These are phyloP conservation scores for Linderina pennispora DNA, from an alignment of 192 early-diverging fungal species.

Conservation along the genomic window DNA sequence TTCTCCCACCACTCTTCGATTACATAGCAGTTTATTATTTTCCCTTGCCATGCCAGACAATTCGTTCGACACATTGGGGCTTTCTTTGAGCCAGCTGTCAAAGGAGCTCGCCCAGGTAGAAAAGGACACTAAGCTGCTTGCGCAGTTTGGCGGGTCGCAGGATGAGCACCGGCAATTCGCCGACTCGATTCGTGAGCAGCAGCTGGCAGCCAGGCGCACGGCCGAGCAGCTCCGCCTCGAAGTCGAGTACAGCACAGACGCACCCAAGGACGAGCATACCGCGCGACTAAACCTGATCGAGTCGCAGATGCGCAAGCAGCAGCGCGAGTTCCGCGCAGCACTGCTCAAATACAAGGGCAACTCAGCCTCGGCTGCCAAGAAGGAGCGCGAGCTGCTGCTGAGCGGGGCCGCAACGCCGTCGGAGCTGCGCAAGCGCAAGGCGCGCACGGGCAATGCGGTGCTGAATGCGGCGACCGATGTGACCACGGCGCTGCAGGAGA, in stretches of 20 bases:
- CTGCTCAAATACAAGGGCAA: constrained; percentile 28
- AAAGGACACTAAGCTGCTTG: constrained; percentile 16
- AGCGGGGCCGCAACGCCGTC: constrained; percentile 36
- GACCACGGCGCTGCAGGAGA: constrained; percentile 39
- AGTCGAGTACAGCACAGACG: neutral
- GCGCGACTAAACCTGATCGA: neutral
- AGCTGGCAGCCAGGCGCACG: constrained; percentile 26
- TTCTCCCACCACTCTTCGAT: neutral
- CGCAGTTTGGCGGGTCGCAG: constrained; percentile 25
- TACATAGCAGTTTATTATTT: neutral
- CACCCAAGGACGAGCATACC: neutral
- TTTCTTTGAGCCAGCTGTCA: constrained; percentile 10
- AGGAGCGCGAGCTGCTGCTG: constrained; percentile 30
- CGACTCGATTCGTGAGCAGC: constrained; percentile 42
- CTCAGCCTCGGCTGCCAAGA: constrained; percentile 5
- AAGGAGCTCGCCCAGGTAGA: constrained; percentile 27
- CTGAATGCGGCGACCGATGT: constrained; percentile 37
- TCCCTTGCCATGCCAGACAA: neutral
- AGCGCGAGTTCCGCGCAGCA: constrained; percentile 25
- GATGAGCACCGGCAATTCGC: constrained; percentile 26
- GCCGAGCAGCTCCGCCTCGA: constrained; percentile 10
- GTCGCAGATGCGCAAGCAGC: constrained; percentile 1
- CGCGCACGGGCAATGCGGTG: constrained; percentile 17
- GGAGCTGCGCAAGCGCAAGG: constrained; percentile 38
- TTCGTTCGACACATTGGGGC: neutral